phyloP scores from a whole-genome alignment of 495 filamentous ascomycete genomes.

The Neurospora sp. region DNA sequence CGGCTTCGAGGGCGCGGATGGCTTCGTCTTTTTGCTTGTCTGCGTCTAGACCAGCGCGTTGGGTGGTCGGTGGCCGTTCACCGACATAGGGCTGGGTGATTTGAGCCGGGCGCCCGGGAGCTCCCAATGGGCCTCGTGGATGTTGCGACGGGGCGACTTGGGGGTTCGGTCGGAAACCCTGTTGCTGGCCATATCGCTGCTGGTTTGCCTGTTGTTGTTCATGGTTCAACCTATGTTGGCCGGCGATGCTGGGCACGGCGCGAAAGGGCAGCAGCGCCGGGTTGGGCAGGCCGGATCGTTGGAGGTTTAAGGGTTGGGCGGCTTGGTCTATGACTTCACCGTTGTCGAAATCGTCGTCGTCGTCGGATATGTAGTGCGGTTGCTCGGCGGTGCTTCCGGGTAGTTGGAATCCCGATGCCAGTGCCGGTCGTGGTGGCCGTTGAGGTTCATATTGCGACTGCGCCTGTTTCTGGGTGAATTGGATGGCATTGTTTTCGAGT shows the following conservation, averaged over 20 bases:
- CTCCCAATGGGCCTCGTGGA: neutral
- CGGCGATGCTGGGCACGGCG: slow-evolving; percentile 5
- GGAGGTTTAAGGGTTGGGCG: slow-evolving; percentile 3
- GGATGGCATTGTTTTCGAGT: slow-evolving; percentile 39
- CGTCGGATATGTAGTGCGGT: slow-evolving; percentile 12
- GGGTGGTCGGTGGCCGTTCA: slow-evolving; percentile 4
- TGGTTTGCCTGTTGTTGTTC: slow-evolving; percentile 5
- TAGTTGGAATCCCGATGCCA: neutral
- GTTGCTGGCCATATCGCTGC: slow-evolving; percentile 8
- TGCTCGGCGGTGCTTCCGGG: neutral
- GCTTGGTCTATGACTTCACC: slow-evolving; percentile 20
- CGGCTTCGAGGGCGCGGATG: slow-evolving; percentile 18
- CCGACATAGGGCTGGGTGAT: slow-evolving; percentile 6
- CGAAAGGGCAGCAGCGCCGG: slow-evolving; percentile 6
- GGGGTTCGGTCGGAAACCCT: neutral
- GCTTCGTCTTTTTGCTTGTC: slow-evolving; percentile 12
- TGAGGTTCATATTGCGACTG: slow-evolving; percentile 13
- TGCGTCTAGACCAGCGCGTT: neutral
- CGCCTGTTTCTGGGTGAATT: slow-evolving; percentile 33
- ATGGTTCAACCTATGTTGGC: slow-evolving; percentile 17
- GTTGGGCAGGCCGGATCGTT: slow-evolving; percentile 3
- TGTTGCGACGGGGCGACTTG: neutral
- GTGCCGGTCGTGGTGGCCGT: neutral
- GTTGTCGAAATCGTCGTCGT: slow-evolving; percentile 21
- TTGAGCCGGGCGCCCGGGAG: neutral